Base-by-base conservation (phyloP, 2,329 filamentous ascomycete species). In the Penicillium brasilianum region DNA sequence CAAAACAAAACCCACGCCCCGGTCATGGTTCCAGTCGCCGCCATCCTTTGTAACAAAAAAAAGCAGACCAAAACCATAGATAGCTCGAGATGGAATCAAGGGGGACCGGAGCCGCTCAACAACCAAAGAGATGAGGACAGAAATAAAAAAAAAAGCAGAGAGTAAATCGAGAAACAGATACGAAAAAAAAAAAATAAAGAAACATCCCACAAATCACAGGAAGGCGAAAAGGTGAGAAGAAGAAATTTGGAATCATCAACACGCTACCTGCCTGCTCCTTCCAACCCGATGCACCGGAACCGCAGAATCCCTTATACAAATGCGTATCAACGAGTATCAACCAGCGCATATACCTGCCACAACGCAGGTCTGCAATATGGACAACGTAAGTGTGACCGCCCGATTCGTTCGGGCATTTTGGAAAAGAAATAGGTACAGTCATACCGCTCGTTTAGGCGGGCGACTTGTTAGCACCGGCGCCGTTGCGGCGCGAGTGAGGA, bases 381-480 rank as follows among this genome's bases (percentile, higher is more conserved):
- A 76, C 72, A 77, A 73, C 65, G 68, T 71, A 70, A 68, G 60
- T 63, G 62, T 67, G 66, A 69, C 61, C 55, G 61, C 67, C 64
- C 66, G 60, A 39, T 60, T 56, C 41, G 41, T 22, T 58, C 55
- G 62, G 66, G 64, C 66, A 60, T 64, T 56, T 43, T 54, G 34
- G 25, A 57, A 25, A 53, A 41, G 14, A 53, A 61, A 46, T 67
- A 65, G 62, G 52, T 59, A 65, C 53, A 66, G 57, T 48, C 48
- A 28, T 39, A 32, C 54, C 36, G 25, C 32, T 52, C 8, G 9
- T 61, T 72, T 77, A 78, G 20, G 76, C 77, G 50, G 79, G 79
- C 56, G 80, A 81, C 69, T 82, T 81, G 73, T 74, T 80, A 57
- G 78, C 72, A 63, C 77, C 72, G 55, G 77, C 73, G 53, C 80